Evolutionary conservation across 225 moss, liverwort and hornwort species (phyloP), one percentile per base, ranked within the genome.

Genomic region (Straminergon stramineum): DNA sequence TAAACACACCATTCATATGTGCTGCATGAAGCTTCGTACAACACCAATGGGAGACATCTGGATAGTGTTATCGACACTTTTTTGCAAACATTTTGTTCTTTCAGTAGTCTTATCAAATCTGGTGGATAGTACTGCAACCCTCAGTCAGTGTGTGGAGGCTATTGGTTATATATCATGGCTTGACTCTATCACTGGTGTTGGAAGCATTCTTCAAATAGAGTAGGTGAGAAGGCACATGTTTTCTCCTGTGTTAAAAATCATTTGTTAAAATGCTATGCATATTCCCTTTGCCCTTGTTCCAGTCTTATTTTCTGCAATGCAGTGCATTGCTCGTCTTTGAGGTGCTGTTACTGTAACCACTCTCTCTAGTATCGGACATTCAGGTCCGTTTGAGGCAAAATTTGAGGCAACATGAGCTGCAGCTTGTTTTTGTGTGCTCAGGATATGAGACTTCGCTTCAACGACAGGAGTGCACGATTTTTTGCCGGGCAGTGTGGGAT

Each of bases 21-120:
- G 82, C 57, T 68, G 70, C 79, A 37, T 86, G 83, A 41, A 84
- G 52, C 77, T 78, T 90, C 56, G 73, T 83, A 78, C 88, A 78
- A 85, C 81, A 90, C 74, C 81, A 73, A 43, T 77, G 56, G 88
- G 78, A 86, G 78, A 78, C 81, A 58, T 82, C 88, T 90, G 89
- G 86, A 85, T 91, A 83, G 88, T 92, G 89, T 91, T 78, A 56
- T 70, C 71, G 63, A 85, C 85, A 81, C 87, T 89, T 82, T 69
- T 60, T 80, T 90, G 89, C 82, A 82, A 92, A 70, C 82, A 71
- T 87, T 84, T 75, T 92, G 39, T 87, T 88, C 58, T 89, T 85
- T 41, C 85, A 85, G 87, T 56, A 45, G 76, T 75, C 85, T 78
- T 62, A 86, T 83, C 34, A 82, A 89, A 75, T 81, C 62, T 84